These are phyloP conservation scores for Leccinum obscurum DNA, from an alignment of 768 basidiomycete species.

Conservation along the genomic window DNA sequence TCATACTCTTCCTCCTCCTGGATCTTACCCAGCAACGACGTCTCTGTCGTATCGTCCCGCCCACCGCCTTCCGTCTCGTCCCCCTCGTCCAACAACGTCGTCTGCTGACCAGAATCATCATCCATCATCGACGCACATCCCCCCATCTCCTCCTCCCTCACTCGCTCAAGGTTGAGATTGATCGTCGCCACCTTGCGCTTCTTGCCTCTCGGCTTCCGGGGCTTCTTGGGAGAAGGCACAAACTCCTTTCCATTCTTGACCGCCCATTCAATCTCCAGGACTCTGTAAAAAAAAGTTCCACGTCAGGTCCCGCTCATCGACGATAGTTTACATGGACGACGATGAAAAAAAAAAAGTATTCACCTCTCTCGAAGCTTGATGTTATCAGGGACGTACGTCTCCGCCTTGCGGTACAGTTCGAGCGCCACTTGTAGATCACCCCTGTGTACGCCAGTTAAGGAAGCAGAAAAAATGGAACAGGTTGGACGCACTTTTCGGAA, in stretches of 20 bases:
- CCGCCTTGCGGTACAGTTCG: slow-evolving; percentile 80
- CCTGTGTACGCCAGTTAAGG: slow-evolving; percentile 36
- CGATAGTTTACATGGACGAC: slow-evolving; percentile 63
- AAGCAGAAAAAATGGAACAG: background rate
- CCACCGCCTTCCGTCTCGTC: slow-evolving; percentile 38
- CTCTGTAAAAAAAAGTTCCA: slow-evolving; percentile 43
- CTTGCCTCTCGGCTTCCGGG: slow-evolving; percentile 36
- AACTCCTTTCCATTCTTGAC: slow-evolving; percentile 62
- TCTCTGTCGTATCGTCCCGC: slow-evolving; percentile 15
- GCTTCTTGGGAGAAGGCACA: slow-evolving; percentile 53
- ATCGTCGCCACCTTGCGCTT: slow-evolving; percentile 31
- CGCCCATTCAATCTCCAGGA: slow-evolving; percentile 81
- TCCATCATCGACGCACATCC: slow-evolving; percentile 1
- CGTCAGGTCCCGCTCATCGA: slow-evolving; percentile 43
- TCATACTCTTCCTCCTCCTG: slow-evolving; percentile 35
- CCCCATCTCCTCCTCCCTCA: slow-evolving; percentile 16
- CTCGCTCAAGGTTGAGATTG: slow-evolving; percentile 13
- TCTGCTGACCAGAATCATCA: background rate
- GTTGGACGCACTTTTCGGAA: slow-evolving; percentile 67
- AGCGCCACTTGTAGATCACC: slow-evolving; percentile 80
- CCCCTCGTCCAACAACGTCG: slow-evolving; percentile 38
- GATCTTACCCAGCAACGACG: slow-evolving; percentile 15
- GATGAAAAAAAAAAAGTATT: slow-evolving; percentile 51
- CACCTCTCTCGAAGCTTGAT: slow-evolving; percentile 85
- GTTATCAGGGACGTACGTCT: slow-evolving; percentile 84